Base-by-base conservation (phyloP, 306 rosid genomes). In the Lablab purpureus region DNA sequence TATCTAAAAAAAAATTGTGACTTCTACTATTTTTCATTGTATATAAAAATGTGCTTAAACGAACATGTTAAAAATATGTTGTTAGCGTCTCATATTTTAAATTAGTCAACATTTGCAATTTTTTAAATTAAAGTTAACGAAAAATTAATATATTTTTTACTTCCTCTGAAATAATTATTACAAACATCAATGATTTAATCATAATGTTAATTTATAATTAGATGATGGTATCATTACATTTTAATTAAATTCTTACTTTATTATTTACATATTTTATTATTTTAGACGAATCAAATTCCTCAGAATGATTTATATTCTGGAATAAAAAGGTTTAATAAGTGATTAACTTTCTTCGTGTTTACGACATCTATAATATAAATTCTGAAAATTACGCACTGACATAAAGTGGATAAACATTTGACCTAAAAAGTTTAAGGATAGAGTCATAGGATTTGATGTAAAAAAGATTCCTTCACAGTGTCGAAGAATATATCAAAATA, bases 371-470 rank as follows among this genome's bases (percentile, higher is more conserved):
- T 2, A 34, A n/a, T 30, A 62, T 64, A 17, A 64, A 64, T 37
- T 37, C 28, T 71, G 37, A 66, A 69, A 78, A 55, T 28, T 56
- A 51, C 6, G 49, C 19, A 11, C 17, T 45, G 17, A 74, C 67
- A 36, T 18, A 11, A 47, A 52, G 32, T 43, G 51, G 84, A 67
- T 79, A 79, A 63, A 67, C 41, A 32, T 43, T 22, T 25, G 22
- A 36, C 15, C 45, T 11, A 7, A 13, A 19, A 59, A 41, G n/a
- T 22, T 14, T n/a, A 43, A 47, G 68, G 85, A 63, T 63, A 64
- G 45, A 25, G 68, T 63, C 65, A 27, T 62, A n/a, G 66, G 73
- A 10, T 55, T 74, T 28, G 21, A 60, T 60, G 67, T 60, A 10
- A 60, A 28, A 28, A 14, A 2, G 67, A 23, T 28, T 60, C 40